These are phyloP conservation scores for Allium fistulosum DNA, from an alignment of 106 monocot species.

Conservation along the genomic window DNA sequence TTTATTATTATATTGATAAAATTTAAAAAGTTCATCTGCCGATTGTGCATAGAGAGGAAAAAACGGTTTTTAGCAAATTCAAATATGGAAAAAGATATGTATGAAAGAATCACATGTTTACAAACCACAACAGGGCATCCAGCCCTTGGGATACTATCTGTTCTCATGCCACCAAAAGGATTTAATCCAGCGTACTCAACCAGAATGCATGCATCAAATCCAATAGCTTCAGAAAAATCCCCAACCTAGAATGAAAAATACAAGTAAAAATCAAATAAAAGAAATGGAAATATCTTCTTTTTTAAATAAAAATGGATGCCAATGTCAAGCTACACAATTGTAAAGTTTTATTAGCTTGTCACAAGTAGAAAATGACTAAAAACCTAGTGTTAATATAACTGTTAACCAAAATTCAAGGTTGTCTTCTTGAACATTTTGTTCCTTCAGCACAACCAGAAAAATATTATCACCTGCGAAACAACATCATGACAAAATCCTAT, in stretches of 20 bases:
- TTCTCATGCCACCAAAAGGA: constrained; percentile 87
- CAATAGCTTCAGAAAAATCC: constrained; percentile 97
- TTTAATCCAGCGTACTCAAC: constrained; percentile 99
- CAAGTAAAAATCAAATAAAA: neutral
- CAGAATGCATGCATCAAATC: constrained; percentile 99
- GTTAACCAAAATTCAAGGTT: neutral
- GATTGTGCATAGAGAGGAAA: no score
- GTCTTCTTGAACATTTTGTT: neutral
- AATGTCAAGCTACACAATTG: no score
- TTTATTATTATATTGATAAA: no score
- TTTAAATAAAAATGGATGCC: no score
- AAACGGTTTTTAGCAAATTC: no score
- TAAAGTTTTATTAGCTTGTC: no score
- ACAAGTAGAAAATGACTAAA: no score
- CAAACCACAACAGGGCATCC: constrained; percentile 92
- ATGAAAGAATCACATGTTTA: constrained; percentile 1
- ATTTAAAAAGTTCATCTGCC: no score
- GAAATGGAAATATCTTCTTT: no score
- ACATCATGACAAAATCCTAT: constrained; percentile 4
- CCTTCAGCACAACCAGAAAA: neutral
- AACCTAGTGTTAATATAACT: no score
- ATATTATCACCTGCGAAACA: constrained; percentile 1
- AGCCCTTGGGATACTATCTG: constrained; percentile 95
- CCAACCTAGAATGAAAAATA: constrained; percentile 56
- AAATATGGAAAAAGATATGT: neutral